phyloP scores from a whole-genome alignment of 768 basidiomycete genomes.

The Suillus sp. region DNA sequence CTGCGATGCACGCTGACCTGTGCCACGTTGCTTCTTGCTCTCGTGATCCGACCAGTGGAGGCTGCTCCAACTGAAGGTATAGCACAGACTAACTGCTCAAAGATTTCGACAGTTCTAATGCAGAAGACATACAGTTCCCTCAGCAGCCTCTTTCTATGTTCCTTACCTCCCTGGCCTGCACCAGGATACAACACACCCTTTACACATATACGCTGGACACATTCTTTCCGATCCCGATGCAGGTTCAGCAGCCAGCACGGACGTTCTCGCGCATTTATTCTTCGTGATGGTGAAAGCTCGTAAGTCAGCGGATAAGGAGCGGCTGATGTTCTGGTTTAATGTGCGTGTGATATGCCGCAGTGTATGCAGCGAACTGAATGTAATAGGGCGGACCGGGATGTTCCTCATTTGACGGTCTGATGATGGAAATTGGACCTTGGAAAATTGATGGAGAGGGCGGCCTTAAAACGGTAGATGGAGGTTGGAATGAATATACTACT shows the following conservation, averaged over 20 bases:
- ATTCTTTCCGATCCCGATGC: slow-evolving; percentile 75
- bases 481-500: slow-evolving; percentile 97
- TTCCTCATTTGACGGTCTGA: slow-evolving; percentile 93
- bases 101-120: slow-evolving; percentile 8
- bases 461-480: slow-evolving; percentile 75
- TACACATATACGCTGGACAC: slow-evolving; percentile 87
- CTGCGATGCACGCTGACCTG: background rate
- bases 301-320: slow-evolving; percentile 83
- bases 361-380: background rate
- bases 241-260: slow-evolving; percentile 48
- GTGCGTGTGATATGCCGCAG: slow-evolving; percentile 43
- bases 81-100: background rate
- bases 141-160: slow-evolving; percentile 86
- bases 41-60: background rate
- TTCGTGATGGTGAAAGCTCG: slow-evolving; percentile 91
- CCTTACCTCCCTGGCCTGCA: slow-evolving; percentile 73
- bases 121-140: slow-evolving; percentile 51
- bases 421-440: slow-evolving; percentile 99
- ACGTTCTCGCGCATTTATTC: slow-evolving; percentile 77
- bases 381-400: slow-evolving; percentile 92
- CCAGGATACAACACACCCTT: slow-evolving; percentile 65
- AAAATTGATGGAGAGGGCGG: slow-evolving; percentile 71
- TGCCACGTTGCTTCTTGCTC: background rate
- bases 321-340: slow-evolving; percentile 97
- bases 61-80: slow-evolving; percentile 11